Base-by-base conservation (phyloP, 2,329 filamentous ascomycete species). In the Xylariaceae sp. region DNA sequence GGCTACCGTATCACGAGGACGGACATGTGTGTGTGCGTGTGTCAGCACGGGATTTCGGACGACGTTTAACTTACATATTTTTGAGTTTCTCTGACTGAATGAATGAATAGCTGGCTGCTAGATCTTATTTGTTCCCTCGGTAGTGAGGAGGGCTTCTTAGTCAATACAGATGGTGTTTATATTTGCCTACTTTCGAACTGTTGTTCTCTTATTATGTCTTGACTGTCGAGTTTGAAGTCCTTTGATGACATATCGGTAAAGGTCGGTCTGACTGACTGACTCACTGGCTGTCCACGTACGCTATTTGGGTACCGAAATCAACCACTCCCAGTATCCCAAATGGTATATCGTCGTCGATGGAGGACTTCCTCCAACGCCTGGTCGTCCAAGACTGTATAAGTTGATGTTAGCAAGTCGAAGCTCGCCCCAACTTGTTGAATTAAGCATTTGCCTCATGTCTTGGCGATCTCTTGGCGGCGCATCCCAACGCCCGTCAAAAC, bases 381-480 rank as follows among this genome's bases (percentile, higher is more conserved):
- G 32, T 14, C 14, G 9, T 37, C 32, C 46, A 32, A 43, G 40
- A 21, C 46, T 12, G 29, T 19, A 20, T 32, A 37, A 40, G 20
- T 56, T n/a, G 40, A 42, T 10, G 50, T 53, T 48, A 26, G 37
- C 45, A 26, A 44, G 44, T 40, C 48, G 19, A 29, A 32, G 6
- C 20, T 16, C 29, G 26, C 29, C 37, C 51, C 18, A 50, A 55
- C 56, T 56, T 57, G 57, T 61, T 44, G 50, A 62, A 60, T 62
- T 67, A 68, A 68, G 66, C 66, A 62, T 69, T 65, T 57, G 59
- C 59, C 61, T 54, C 60, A 63, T 59, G 59, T 65, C 68, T 70
- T 70, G 68, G 68, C 68, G 65, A 70, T 68, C 67, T 63, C 64
- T 68, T 67, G 62, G 67, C 65, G 23, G 43, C 44, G 51, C 48